phyloP scores from a whole-genome alignment of 805 yeast species.

The Vanderwaltozyma yarrowii region DNA sequence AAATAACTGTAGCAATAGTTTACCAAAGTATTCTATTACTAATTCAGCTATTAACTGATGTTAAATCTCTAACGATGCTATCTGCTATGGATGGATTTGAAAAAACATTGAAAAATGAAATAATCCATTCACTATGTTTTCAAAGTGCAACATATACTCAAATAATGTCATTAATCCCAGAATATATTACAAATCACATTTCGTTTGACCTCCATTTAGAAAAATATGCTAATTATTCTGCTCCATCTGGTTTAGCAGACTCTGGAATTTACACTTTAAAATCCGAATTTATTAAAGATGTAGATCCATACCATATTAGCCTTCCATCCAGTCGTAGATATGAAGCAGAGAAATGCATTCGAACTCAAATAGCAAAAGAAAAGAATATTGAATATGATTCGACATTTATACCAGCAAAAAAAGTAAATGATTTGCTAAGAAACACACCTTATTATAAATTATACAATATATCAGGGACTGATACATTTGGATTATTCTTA shows the following conservation, averaged over 20 bases:
- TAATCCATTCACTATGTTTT: constrained; percentile 77
- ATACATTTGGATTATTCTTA: constrained; percentile 44
- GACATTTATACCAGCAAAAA: constrained; percentile 47
- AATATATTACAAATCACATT: constrained; percentile 61
- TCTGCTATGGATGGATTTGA: constrained; percentile 40
- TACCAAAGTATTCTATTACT: constrained; percentile 70
- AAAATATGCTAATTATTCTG: constrained; percentile 48
- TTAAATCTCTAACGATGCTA: constrained; percentile 43
- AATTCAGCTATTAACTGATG: constrained; percentile 59
- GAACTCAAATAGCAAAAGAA: constrained; percentile 37
- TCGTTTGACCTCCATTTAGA: constrained; percentile 54
- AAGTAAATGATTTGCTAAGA: constrained; percentile 27
- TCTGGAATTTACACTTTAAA: constrained; percentile 61
- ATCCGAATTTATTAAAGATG: constrained; percentile 37
- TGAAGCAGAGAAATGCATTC: constrained; percentile 62
- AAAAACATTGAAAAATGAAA: constrained; percentile 49
- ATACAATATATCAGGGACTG: constrained; percentile 43
- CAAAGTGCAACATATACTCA: constrained; percentile 63
- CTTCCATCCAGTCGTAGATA: constrained; percentile 70
- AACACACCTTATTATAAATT: constrained; percentile 34
- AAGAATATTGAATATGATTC: constrained; percentile 34
- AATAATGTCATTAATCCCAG: constrained; percentile 60
- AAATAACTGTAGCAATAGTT: constrained; percentile 44
- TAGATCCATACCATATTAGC: constrained; percentile 80
- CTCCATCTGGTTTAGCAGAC: constrained; percentile 50